Evolutionary conservation across 2,329 filamentous ascomycete species (phyloP).

Genomic region (Fusarium oxysporum): DNA sequence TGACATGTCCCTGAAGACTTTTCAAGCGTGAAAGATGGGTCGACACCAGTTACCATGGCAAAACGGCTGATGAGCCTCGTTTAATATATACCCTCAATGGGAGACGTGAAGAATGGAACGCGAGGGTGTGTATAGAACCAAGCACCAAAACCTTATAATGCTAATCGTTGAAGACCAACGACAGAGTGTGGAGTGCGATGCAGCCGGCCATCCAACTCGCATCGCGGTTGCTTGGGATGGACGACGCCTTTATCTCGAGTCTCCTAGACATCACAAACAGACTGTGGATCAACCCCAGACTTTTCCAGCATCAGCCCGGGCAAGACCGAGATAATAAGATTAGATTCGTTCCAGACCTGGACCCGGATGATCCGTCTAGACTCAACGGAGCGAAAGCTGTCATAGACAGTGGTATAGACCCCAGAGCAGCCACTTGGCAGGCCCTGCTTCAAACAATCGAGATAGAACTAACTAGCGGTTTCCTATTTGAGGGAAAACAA

Average conservation of each 20-base stretch:
- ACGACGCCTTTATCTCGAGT: conserved; percentile 36
- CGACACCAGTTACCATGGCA: not conserved
- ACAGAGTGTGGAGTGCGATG: conserved; percentile 47
- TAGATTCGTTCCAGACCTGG: conserved; percentile 9
- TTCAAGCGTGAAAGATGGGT: conserved; percentile 28
- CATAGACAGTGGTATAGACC: not conserved
- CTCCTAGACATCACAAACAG: conserved; percentile 45
- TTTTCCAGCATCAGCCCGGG: conserved; percentile 1
- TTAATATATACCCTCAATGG: conserved; percentile 39
- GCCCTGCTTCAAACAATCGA: conserved; percentile 6
- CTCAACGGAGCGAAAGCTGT: conserved; percentile 10
- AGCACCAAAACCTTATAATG: not conserved
- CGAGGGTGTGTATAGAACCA: conserved; percentile 29
- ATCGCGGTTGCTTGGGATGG: conserved; percentile 35
- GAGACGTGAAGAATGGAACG: conserved; percentile 41
- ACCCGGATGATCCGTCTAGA: conserved; percentile 3
- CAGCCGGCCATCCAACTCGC: conserved; percentile 46
- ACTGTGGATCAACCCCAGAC: conserved; percentile 12
- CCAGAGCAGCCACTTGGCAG: not conserved
- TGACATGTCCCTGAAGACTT: conserved; percentile 17
- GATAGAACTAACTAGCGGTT: conserved; percentile 26
- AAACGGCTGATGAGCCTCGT: not conserved
- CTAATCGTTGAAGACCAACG: conserved; percentile 29
- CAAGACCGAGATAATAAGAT: conserved; percentile 2
- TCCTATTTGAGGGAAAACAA: not conserved